phyloP scores from a whole-genome alignment of 306 rosid species.

The Leucaena leucocephala region DNA sequence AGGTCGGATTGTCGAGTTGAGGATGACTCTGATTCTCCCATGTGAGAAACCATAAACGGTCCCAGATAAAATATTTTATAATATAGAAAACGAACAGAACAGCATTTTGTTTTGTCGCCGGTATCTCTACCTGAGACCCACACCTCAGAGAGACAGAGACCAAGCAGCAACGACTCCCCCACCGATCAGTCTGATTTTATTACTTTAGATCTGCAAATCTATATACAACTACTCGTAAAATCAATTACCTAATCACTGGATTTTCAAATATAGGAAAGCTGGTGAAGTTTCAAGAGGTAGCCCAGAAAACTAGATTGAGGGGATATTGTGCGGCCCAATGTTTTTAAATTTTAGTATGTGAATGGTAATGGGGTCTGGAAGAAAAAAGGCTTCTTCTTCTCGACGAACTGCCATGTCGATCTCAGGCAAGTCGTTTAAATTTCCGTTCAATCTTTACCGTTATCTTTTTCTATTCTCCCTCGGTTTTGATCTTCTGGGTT shows the following conservation, averaged over 20 bases:
- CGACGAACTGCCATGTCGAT: constrained; percentile 33
- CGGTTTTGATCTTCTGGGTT: background rate
- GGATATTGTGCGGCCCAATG: background rate
- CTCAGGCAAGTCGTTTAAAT: constrained; percentile 34
- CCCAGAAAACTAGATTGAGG: background rate
- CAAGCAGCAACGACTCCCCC: background rate
- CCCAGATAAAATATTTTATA: background rate
- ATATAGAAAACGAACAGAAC: background rate
- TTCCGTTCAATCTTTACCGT: constrained; percentile 2
- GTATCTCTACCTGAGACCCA: background rate
- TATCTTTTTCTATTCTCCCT: background rate
- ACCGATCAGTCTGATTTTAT: background rate
- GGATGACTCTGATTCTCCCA: background rate
- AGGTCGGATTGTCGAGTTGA: background rate
- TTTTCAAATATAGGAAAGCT: background rate
- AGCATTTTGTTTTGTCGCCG: background rate
- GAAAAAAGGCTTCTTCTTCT: constrained; percentile 22
- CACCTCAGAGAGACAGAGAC: background rate
- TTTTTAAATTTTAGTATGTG: background rate
- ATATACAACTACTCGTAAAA: background rate
- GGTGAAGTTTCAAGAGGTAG: background rate
- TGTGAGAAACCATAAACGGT: background rate
- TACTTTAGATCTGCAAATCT: background rate
- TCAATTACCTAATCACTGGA: background rate
- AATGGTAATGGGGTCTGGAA: background rate